phyloP scores from a whole-genome alignment of 108 stramenopile species.

The Nannochloropsis gaditana region DNA sequence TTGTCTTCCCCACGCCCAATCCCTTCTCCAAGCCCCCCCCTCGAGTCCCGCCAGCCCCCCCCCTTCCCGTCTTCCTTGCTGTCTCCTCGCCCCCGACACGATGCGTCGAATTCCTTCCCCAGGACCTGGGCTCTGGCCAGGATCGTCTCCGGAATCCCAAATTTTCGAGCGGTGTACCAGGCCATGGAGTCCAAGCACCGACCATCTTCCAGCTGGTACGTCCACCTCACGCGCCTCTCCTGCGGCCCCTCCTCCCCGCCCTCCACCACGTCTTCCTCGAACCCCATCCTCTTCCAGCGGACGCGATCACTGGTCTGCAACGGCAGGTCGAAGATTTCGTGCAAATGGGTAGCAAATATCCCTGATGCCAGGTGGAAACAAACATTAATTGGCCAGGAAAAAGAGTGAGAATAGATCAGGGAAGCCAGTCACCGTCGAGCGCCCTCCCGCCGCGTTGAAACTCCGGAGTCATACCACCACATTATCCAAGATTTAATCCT shows the following conservation, averaged over 20 bases:
- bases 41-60: background rate
- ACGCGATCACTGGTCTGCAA: slow-evolving; percentile 21
- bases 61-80: background rate
- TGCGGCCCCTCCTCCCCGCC: background rate
- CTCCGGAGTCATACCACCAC: no score
- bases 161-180: slow-evolving; percentile 37
- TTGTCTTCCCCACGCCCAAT: background rate
- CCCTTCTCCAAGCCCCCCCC: background rate
- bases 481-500: no score
- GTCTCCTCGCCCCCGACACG: background rate
- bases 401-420: no score
- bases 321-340: slow-evolving; percentile 44
- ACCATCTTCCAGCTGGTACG: slow-evolving; percentile 47
- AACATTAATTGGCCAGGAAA: no score
- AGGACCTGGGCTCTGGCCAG: slow-evolving; percentile 28
- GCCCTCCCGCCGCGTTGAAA: no score
- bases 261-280: slow-evolving; percentile 22
- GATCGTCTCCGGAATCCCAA: slow-evolving; percentile 30
- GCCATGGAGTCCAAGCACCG: slow-evolving; percentile 46
- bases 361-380: background rate
- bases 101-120: slow-evolving; percentile 24
- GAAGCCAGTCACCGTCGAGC: no score
- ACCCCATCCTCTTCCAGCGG: slow-evolving; percentile 46
- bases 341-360: slow-evolving; percentile 51
- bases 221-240: slow-evolving; percentile 35